Conservation (phyloP, 306 rosid genomes). For the Cicer judaicum region DNA sequence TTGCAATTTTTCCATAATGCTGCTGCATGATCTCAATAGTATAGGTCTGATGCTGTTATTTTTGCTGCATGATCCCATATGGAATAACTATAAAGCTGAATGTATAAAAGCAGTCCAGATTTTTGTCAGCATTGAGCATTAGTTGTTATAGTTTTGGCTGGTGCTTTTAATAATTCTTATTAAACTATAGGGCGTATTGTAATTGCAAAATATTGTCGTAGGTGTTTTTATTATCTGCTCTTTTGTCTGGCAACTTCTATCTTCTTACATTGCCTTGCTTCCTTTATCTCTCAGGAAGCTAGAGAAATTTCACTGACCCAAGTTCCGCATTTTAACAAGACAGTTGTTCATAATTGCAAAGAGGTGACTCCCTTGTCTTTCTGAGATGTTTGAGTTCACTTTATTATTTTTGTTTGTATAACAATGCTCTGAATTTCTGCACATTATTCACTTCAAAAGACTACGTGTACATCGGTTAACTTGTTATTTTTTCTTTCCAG, state of each 20-base stretch:
- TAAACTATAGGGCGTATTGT: background rate
- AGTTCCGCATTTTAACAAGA: conserved; percentile 63
- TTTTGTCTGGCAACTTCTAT: conserved; percentile 34
- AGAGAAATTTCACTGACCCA: conserved; percentile 76
- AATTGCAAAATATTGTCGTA: background rate
- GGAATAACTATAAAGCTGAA: conserved; percentile 1
- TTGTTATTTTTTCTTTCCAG: conserved; percentile 56
- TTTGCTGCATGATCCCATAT: conserved; percentile 3
- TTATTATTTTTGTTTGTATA: conserved; percentile 26
- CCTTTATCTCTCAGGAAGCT: conserved; percentile 69
- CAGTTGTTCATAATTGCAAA: conserved; percentile 70
- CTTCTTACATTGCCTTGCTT: conserved; percentile 47
- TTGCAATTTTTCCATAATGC: background rate
- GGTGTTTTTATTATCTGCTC: background rate
- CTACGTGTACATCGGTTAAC: conserved; percentile 31
- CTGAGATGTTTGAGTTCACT: conserved; percentile 30
- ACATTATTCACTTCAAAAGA: conserved; percentile 1
- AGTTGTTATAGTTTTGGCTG: background rate
- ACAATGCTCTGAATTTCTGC: conserved; percentile 23
- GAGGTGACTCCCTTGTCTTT: conserved; percentile 64
- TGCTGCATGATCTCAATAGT: conserved; percentile 10
- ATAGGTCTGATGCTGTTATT: background rate
- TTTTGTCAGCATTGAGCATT: background rate
- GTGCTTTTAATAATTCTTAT: background rate
- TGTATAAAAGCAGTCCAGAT: background rate